phyloP scores from a whole-genome alignment of 495 filamentous ascomycete species.

The Xylaria cubensis region DNA sequence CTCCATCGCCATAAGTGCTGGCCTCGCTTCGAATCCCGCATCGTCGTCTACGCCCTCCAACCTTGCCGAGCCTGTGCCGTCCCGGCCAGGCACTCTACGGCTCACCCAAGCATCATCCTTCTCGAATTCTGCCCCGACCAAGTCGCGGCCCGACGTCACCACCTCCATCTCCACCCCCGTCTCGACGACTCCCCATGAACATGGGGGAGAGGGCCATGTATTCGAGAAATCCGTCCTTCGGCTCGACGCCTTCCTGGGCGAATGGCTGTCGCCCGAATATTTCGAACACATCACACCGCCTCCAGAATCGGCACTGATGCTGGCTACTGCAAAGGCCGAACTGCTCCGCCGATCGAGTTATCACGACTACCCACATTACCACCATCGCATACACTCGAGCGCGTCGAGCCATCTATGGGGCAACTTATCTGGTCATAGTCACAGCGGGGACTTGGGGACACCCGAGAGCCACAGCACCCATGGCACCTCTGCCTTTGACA shows the following conservation, averaged over 20 bases:
- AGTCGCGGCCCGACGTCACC: slow-evolving; percentile 31
- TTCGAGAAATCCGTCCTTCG: slow-evolving; percentile 68
- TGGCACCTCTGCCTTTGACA: slow-evolving; percentile 33
- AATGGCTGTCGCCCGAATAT: slow-evolving; percentile 94
- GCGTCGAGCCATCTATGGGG: slow-evolving; percentile 50
- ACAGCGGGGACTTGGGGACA: slow-evolving; percentile 26
- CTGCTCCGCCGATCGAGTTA: slow-evolving; percentile 74
- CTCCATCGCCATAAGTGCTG: slow-evolving; percentile 85
- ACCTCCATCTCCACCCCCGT: slow-evolving; percentile 14
- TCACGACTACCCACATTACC: slow-evolving; percentile 53
- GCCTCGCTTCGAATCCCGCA: slow-evolving; percentile 71
- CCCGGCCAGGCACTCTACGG: slow-evolving; percentile 24
- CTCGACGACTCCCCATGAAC: background rate
- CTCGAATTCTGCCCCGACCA: slow-evolving; percentile 31
- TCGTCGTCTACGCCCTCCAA: slow-evolving; percentile 31
- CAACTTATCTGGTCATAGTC: slow-evolving; percentile 26
- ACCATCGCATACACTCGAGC: slow-evolving; percentile 40
- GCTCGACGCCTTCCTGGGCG: slow-evolving; percentile 90
- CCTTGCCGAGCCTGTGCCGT: slow-evolving; percentile 39
- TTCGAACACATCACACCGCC: slow-evolving; percentile 91
- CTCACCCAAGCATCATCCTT: slow-evolving; percentile 31
- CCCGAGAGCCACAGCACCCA: slow-evolving; percentile 27
- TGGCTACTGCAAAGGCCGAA: slow-evolving; percentile 85
- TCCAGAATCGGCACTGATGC: slow-evolving; percentile 83
- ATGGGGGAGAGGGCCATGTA: background rate